Evolutionary conservation across 2,329 filamentous ascomycete genomes (phyloP).

Genomic region (Cadophora luteo-olivacea): DNA sequence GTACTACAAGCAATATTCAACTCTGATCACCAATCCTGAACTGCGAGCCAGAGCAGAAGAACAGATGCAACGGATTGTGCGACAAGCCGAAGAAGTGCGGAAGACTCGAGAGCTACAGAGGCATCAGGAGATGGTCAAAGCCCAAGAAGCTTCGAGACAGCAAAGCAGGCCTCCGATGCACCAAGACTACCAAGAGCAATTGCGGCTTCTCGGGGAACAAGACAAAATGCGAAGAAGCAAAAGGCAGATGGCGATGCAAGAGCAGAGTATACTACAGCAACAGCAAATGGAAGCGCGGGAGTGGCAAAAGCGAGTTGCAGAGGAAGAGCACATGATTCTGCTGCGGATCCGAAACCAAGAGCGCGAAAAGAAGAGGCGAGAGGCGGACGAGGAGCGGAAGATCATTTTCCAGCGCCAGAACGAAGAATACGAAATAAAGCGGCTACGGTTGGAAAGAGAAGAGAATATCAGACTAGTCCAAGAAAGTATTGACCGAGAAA

Average conservation of each 20-base stretch:
- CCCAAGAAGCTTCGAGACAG: constrained; percentile 5
- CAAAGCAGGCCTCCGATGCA: background rate
- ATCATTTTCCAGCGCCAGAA: background rate
- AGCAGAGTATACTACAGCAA: background rate
- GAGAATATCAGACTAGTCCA: background rate
- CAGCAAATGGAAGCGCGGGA: background rate
- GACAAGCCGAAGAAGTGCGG: background rate
- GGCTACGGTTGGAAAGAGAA: background rate
- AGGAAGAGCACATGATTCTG: background rate
- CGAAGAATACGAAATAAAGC: background rate
- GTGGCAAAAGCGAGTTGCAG: background rate
- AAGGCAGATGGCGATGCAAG: background rate
- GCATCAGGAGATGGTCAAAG: background rate
- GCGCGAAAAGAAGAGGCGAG: background rate
- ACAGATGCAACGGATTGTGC: background rate
- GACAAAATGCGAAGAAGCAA: background rate
- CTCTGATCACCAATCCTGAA: background rate
- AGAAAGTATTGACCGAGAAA: background rate
- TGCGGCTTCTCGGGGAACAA: background rate
- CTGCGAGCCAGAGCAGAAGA: background rate
- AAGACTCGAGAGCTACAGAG: background rate
- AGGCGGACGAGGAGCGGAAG: background rate
- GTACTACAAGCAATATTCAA: background rate
- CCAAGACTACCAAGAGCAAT: background rate
- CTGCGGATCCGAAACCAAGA: background rate